Percentiles rank a stretch among this genome's conserved stretches.
Evolutionary conservation across 2,329 filamentous ascomycete species (phyloP).

Genomic region (Lecanicillium sp.): DNA sequence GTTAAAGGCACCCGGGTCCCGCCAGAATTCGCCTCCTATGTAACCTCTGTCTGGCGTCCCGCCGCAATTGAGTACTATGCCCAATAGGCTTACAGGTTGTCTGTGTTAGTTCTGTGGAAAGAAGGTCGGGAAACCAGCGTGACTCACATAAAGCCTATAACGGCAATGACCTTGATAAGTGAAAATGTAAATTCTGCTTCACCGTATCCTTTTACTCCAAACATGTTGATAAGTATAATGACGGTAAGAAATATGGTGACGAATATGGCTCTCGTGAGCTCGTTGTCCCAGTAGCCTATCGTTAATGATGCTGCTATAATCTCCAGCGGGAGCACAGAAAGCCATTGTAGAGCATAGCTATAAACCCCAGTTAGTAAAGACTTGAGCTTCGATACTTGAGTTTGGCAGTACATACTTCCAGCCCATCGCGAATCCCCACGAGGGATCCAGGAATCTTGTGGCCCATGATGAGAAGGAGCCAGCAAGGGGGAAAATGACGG

Average conservation of each 20-base stretch:
- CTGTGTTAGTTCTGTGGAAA: neutral
- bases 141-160: slow-evolving; percentile 82
- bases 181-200: slow-evolving; percentile 87
- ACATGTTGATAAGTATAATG: slow-evolving; percentile 78
- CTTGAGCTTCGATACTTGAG: too few relatives aligned
- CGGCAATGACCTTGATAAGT: slow-evolving; percentile 76
- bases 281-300: slow-evolving; percentile 68
- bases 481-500: slow-evolving; percentile 82
- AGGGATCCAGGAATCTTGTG: slow-evolving; percentile 84
- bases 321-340: slow-evolving; percentile 74
- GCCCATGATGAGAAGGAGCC: slow-evolving; percentile 91
- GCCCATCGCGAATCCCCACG: slow-evolving; percentile 92
- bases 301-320: slow-evolving; percentile 83
- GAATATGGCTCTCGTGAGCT: slow-evolving; percentile 63
- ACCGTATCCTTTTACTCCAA: slow-evolving; percentile 81
- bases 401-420: slow-evolving; percentile 87
- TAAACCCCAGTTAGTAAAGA: neutral
- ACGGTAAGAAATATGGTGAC: slow-evolving; percentile 72
- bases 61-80: slow-evolving; percentile 77
- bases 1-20: slow-evolving; percentile 73
- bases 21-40: slow-evolving; percentile 74
- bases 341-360: slow-evolving; percentile 82
- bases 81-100: slow-evolving; percentile 55
- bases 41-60: slow-evolving; percentile 68
- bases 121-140: neutral